Evolutionary conservation across 2,329 filamentous ascomycete species (phyloP).

Genomic region (Phaeomoniella chlamydospora): DNA sequence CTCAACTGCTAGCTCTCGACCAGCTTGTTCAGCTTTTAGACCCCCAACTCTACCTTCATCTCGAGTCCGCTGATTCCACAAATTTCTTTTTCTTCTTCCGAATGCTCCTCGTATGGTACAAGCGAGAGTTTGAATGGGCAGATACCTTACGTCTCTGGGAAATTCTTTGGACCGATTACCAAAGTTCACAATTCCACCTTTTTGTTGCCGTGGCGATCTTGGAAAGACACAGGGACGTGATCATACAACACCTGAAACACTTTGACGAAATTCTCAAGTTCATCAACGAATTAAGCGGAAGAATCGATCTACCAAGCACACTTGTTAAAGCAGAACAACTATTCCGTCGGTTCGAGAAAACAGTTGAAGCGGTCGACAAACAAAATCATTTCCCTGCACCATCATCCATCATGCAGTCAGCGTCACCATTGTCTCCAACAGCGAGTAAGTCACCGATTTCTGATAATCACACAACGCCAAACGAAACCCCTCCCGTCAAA

Average conservation of each 20-base stretch:
- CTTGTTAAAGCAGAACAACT: conserved; percentile 78
- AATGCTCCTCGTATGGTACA: conserved; percentile 98
- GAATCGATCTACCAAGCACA: conserved; percentile 78
- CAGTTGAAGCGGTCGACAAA: conserved; percentile 84
- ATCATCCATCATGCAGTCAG: conserved; percentile 7
- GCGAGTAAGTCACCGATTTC: conserved; percentile 1
- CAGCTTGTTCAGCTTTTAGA: conserved; percentile 96
- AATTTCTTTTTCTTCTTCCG: conserved; percentile 99
- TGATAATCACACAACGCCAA: background rate
- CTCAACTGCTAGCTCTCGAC: conserved; percentile 78
- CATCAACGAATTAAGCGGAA: conserved; percentile 85
- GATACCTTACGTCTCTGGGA: conserved; percentile 88
- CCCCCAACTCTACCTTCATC: conserved; percentile 79
- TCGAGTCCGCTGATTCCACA: conserved; percentile 81
- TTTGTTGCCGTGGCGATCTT: conserved; percentile 89
- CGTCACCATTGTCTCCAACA: background rate
- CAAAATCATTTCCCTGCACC: conserved; percentile 68
- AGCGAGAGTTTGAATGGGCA: conserved; percentile 84
- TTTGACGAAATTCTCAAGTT: conserved; percentile 99
- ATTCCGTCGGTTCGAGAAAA: conserved; percentile 74
- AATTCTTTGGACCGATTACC: conserved; percentile 80
- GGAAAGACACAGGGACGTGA: conserved; percentile 90
- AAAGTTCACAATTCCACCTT: conserved; percentile 80
- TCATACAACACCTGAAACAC: conserved; percentile 83
- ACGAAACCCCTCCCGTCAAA: background rate